Evolutionary conservation across 2,329 filamentous ascomycete species (phyloP), one percentile per base, ranked within the genome.

Genomic region (Hypoxylon sp.): DNA sequence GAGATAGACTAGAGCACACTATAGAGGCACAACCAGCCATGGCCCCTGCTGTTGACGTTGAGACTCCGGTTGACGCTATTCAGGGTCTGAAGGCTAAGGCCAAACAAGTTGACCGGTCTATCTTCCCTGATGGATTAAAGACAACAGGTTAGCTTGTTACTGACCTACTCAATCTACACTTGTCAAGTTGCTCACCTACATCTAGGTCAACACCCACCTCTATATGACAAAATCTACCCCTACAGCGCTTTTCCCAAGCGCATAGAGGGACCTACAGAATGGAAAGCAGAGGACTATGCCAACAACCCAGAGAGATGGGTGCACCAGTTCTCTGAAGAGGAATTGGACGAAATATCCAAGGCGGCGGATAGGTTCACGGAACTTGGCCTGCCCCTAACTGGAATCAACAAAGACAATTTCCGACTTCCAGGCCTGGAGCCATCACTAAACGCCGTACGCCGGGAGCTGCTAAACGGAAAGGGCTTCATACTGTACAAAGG

Each of bases 401-500:
- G 89, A 8, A 92, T 93, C 60, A 75, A 70, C 19, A 79, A 77
- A 82, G 81, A 80, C 35, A 89, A 88, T 76, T 93, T 92, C 78
- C 82, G 80, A 2, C 84, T 93, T 1, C 87, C 89, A 1, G 83
- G 80, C 13, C 84, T 93, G 42, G 80, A 83, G 8, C 71, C 76
- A 1, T 85, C 87, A 61, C 81, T 93, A 17, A 80, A 78, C 5
- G 79, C 84, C 2, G 84, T 93, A 67, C 86, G 88, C 54, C 83
- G 86, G 17, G 91, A 92, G 68, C 82, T 92, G n/a, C 80, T 97
- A 62, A 88, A 97, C 77, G 94, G 93, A 71, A 96, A 96, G 76
- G 94, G 94, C 14, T 97, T 97, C 82, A 92, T 96, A 70, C 86
- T 97, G 13, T 96, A 97, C 84, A 97, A 96, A 79, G 90, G 91